Base-by-base conservation (phyloP, 2,329 filamentous ascomycete genomes). In the Aspergillus tanneri region DNA sequence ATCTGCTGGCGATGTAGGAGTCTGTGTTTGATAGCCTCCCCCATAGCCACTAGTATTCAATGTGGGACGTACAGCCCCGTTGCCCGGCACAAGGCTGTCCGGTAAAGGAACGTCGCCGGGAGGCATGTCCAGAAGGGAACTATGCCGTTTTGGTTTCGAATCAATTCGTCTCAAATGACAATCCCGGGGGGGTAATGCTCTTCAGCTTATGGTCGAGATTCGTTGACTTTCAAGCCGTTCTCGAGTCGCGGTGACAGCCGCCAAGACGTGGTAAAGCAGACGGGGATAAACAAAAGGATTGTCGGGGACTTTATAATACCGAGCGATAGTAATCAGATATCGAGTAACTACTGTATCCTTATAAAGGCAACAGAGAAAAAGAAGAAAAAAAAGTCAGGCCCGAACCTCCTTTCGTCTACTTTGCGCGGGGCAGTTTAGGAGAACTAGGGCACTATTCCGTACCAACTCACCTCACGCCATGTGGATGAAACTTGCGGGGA, bases 61-160 rank as follows among this genome's bases (percentile, higher is more conserved):
- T 18, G 64, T 65, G 34, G 67, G 67, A 50, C 66, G 63, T 58
- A 62, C 60, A 51, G 63, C 64, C 47, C 68, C 65, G 53, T 72
- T 69, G 54, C 70, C 70, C 54, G 70, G 69, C 57, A 72, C 66
- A 58, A 73, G 64, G 59, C 68, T 71, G 54, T 70, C 65, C 56
- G 70, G 70, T 48, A 69, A 59, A 46, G 59, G 50, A 52, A 69
- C 65, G 58, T 69, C 69, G 62, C 67, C 66, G 59, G 70, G 65
- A 67, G 69, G 66, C 70, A 73, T 73, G 49, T 62, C 63, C 64
- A 57, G 30, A 58, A 38, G 38, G 27, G 45, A 49, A 54, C 53
- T 53, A 49, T 54, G 52, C 48, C 51, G 55, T 43, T 49, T 16
- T 34, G 5, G 42, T n/a, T 30, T 23, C 22, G 14, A 48, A 14